phyloP scores from a whole-genome alignment of 75 land plant species.

The Cunninghamia lanceolata region DNA sequence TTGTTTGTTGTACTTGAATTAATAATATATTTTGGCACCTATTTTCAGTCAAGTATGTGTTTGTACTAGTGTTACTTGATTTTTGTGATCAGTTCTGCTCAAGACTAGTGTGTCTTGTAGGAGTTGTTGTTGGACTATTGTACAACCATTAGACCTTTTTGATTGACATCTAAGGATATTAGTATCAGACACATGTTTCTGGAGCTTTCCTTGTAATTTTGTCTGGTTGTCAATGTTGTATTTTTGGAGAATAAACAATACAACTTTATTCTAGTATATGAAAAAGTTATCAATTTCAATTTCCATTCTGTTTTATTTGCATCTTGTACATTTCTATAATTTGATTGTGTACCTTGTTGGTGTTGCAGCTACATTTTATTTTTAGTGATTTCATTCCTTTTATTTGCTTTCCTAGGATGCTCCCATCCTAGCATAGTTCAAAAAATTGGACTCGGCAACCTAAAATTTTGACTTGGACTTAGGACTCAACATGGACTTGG shows the following conservation, averaged over 20 bases:
- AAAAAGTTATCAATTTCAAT: background rate
- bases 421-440: too few relatives aligned
- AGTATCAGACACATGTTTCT: background rate
- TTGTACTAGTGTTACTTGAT: background rate
- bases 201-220: background rate
- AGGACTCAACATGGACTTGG: too few relatives aligned
- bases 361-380: too few relatives aligned
- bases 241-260: background rate
- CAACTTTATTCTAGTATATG: background rate
- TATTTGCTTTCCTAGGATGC: too few relatives aligned
- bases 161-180: background rate
- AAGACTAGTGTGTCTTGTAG: background rate
- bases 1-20: background rate
- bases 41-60: background rate
- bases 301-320: too few relatives aligned
- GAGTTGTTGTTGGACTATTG: background rate
- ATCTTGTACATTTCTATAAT: too few relatives aligned
- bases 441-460: too few relatives aligned
- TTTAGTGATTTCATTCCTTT: too few relatives aligned
- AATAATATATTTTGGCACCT: background rate
- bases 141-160: background rate
- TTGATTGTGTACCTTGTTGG: too few relatives aligned
- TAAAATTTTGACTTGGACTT: too few relatives aligned
- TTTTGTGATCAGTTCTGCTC: background rate
- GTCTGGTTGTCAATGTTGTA: background rate